A percentile compares a stretch with the other conserved stretches of the same genome.
Conservation (phyloP, 257 asterid species). For the Euphrasia confusa region DNA sequence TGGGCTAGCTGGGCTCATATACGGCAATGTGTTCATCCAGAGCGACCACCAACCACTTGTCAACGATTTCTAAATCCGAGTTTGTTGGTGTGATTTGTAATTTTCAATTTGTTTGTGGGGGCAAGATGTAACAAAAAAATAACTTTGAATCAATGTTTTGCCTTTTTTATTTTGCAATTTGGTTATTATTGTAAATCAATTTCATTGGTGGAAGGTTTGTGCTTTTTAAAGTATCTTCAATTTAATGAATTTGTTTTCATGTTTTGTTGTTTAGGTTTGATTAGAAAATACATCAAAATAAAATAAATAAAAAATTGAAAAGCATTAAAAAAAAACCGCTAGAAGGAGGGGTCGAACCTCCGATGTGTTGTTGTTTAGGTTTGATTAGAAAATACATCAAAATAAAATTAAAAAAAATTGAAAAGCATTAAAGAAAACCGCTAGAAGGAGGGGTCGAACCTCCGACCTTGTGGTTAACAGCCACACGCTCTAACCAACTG, state of each 20-base stretch:
- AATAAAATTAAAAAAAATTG: no score
- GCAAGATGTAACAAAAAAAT: no score
- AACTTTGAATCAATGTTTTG: not conserved
- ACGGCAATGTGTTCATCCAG: constrained; percentile 50
- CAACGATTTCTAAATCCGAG: constrained; percentile 32
- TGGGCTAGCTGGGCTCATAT: constrained; percentile 71
- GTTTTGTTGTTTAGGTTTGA: no score
- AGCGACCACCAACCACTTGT: constrained; percentile 51
- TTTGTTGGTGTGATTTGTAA: constrained; percentile 16
- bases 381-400: no score
- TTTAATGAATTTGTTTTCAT: no score
- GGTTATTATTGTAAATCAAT: constrained; percentile 10
- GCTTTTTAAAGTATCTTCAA: no score
- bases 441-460: constrained; percentile 77
- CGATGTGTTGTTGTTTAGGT: constrained; percentile 24
- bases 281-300: no score
- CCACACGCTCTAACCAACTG: constrained; percentile 99
- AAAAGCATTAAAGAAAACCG: constrained; percentile 15
- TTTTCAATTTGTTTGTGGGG: constrained; percentile 29
- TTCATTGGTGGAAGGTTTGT: no score
- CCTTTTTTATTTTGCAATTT: constrained; percentile 18
- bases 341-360: constrained; percentile 81
- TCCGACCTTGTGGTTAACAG: constrained; percentile 99
- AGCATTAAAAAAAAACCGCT: constrained; percentile 28
- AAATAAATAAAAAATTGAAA: no score